Evolutionary conservation across 768 basidiomycete genomes (phyloP), one percentile per base, ranked within the genome.

Genomic region (Wakefieldia striispora): DNA sequence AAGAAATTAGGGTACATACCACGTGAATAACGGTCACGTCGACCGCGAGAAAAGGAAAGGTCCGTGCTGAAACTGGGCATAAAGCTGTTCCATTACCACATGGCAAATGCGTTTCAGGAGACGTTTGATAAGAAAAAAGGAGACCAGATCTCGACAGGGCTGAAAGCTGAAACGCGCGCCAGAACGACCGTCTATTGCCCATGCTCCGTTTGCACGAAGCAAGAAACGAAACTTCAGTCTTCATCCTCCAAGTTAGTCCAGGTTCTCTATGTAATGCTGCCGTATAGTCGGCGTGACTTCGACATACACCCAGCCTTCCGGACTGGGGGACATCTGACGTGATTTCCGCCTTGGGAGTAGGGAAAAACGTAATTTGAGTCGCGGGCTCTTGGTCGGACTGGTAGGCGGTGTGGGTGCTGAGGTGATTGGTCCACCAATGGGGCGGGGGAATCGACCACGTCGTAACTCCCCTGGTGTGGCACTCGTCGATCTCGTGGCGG

Each of bases 301-400:
- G 47, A 68, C 55, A 36, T 53, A 62, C 17, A 68, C 60, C 66
- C 68, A 68, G 10, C 65, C 68, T 1, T 61, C 67, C 27, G 52
- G 54, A 24, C 34, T 63, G 10, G 31, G 34, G 8, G 51, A 55
- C 3, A 50, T 16, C 34, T 34, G 50, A 21, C 49, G 61, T n/a
- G 19, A 17, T 17, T 51, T 61, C 24, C 66, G 56, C 34, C 43
- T 57, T 9, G 52, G 48, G 0, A 66, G 48, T 3, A 58, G 49
- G 11, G 59, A 6, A n/a, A 58, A 47, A 16, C 53, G 53, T 11
- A 52, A 4, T 40, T 44, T 58, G 50, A 49, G 46, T 31, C 54
- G 56, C 33, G 57, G 41, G 43, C 49, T 43, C 44, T 56, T 63
- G 33, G 59, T 47, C 5, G 57, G 59, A 1, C 57, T 44, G 1